phyloP scores from a whole-genome alignment of 345 rosid genomes.

The Heritiera fomes region DNA sequence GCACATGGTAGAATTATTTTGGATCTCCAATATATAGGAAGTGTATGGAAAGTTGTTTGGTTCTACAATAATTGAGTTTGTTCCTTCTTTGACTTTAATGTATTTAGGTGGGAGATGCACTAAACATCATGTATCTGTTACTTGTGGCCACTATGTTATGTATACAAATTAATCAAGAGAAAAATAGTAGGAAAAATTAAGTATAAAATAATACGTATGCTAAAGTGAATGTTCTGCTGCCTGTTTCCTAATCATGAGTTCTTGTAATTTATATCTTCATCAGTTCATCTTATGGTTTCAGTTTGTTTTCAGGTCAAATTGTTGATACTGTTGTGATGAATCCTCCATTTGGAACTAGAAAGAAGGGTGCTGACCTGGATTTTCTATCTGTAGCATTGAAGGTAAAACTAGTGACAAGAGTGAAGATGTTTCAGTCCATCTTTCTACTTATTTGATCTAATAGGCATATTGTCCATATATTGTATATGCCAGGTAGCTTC shows the following conservation, averaged over 20 bases:
- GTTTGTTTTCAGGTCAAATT: conserved; percentile 44
- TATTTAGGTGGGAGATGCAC: not conserved
- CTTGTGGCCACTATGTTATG: not conserved
- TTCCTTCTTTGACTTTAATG: conserved; percentile 3
- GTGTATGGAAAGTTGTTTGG: not conserved
- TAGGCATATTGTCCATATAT: not conserved
- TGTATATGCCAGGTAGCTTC: conserved; percentile 62
- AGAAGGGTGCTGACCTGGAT: conserved; percentile 88
- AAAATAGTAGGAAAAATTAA: not conserved
- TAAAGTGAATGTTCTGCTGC: not conserved
- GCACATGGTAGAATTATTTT: not conserved
- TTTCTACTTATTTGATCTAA: not conserved
- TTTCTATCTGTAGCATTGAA: conserved; percentile 72
- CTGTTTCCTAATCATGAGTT: not conserved
- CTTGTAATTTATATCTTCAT: not conserved
- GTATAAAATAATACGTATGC: not conserved
- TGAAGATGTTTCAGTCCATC: conserved; percentile 18
- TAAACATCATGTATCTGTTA: conserved; percentile 6
- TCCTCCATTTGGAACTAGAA: conserved; percentile 96
- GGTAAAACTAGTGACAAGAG: conserved; percentile 34
- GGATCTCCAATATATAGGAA: not conserved
- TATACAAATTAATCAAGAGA: not conserved
- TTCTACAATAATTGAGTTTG: not conserved
- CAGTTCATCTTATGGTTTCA: not conserved
- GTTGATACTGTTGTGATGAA: conserved; percentile 92